Evolutionary conservation across 1,284 basidiomycete genomes (phyloP).

Genomic region (Malassezia equina): DNA sequence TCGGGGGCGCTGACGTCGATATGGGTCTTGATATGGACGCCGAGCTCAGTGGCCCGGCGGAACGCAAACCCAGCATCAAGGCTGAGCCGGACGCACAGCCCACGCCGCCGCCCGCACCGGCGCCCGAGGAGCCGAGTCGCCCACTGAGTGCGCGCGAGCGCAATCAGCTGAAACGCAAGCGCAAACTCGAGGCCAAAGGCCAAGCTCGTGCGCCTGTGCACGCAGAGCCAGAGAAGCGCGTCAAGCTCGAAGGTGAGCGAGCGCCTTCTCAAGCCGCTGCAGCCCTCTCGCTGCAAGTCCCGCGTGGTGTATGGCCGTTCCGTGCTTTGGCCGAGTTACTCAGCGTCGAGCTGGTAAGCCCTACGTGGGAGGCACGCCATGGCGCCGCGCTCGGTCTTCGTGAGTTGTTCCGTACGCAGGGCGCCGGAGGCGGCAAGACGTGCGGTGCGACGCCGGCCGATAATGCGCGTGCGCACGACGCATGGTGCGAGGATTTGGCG

Average conservation of each 20-base stretch:
- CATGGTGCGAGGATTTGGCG: slow-evolving; percentile 79
- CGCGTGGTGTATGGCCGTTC: slow-evolving; percentile 76
- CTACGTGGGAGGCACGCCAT: slow-evolving; percentile 86
- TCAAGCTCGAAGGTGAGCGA: slow-evolving; percentile 7
- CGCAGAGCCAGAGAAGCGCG: slow-evolving; percentile 10
- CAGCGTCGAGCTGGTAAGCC: slow-evolving; percentile 69
- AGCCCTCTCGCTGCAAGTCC: slow-evolving; percentile 28
- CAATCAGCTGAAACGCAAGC: slow-evolving; percentile 79
- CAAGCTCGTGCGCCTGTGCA: slow-evolving; percentile 32
- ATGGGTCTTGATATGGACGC: slow-evolving; percentile 50
- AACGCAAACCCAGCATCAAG: background rate
- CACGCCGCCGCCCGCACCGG: slow-evolving; percentile 2
- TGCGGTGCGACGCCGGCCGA: slow-evolving; percentile 18
- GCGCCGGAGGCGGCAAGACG: slow-evolving; percentile 64
- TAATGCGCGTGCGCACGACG: slow-evolving; percentile 55
- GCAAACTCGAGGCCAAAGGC: slow-evolving; percentile 67
- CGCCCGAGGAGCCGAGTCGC: slow-evolving; percentile 23
- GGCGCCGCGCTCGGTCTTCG: slow-evolving; percentile 84
- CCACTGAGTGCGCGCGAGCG: slow-evolving; percentile 62
- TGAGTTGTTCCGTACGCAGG: slow-evolving; percentile 78
- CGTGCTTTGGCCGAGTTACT: slow-evolving; percentile 70
- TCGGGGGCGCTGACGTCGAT: slow-evolving; percentile 64
- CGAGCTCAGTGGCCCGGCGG: slow-evolving; percentile 30
- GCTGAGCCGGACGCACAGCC: slow-evolving; percentile 2
- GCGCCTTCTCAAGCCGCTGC: slow-evolving; percentile 14